Conservation (phyloP, 2,329 filamentous ascomycete genomes). For the Colletotrichum orchidophilum region DNA sequence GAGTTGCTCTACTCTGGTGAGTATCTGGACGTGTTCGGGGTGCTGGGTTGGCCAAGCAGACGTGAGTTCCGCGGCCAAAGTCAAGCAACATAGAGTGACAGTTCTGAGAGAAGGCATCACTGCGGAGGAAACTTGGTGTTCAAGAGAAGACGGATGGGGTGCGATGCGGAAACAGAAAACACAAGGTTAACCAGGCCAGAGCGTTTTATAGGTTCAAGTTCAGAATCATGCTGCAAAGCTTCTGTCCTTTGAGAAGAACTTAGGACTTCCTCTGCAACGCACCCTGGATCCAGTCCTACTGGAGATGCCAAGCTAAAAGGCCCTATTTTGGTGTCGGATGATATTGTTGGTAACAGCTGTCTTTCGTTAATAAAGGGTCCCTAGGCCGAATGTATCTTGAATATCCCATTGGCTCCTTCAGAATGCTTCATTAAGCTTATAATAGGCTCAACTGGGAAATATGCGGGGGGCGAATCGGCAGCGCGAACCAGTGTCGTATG, state of each 20-base stretch:
- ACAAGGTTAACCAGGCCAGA: too few relatives aligned
- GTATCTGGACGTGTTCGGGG: slow-evolving; percentile 23
- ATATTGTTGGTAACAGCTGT: background rate
- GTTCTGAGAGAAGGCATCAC: slow-evolving; percentile 20
- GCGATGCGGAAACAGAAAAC: background rate
- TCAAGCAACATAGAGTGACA: background rate
- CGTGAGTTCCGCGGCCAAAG: background rate
- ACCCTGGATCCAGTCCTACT: background rate
- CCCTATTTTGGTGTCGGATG: background rate
- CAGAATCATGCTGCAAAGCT: background rate
- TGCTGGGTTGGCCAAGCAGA: slow-evolving; percentile 22
- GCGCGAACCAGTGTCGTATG: background rate
- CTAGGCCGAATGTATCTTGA: background rate
- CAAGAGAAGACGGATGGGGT: background rate
- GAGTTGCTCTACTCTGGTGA: slow-evolving; percentile 22
- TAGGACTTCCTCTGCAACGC: too few relatives aligned
- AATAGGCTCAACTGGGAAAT: slow-evolving; percentile 18
- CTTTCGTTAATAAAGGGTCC: background rate
- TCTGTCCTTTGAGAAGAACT: too few relatives aligned
- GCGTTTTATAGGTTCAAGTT: background rate
- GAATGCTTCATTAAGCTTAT: background rate
- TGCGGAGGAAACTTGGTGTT: too few relatives aligned
- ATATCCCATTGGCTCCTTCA: background rate
- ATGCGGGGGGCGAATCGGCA: slow-evolving; percentile 10
- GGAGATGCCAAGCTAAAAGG: background rate